Base-by-base conservation (phyloP, 805 yeast species). In the Priceomyces medius region DNA sequence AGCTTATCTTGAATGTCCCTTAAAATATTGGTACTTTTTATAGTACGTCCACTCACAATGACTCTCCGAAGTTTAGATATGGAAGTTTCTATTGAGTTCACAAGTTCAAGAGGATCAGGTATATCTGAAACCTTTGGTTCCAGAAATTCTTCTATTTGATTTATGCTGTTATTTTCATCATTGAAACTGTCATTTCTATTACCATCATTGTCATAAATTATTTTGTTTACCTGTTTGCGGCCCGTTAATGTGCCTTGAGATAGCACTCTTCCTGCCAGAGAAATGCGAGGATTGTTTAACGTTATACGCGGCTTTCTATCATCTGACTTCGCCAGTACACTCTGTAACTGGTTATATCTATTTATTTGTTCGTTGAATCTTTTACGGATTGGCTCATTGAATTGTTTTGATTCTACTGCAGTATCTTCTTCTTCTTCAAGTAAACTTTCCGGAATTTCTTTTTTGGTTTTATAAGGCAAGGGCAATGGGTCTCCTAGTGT, bases 401-500 rank as follows among this genome's bases (percentile, higher is more conserved):
- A 20, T 21, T 32, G 42, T 36, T 28, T 31, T 4, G 28, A 32
- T 19, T 47, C 52, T n/a, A 42, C 46, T 20, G 41, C 44, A 8
- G 44, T 42, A n/a, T 43, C 47, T 18, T 45, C 45, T 12, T 47
- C 48, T 20, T 48, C 46, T 31, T 44, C 40, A 4, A 20, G 43
- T 7, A 9, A 4, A 9, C 37, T 31, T 10, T 38, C 37, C 19
- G 29, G 27, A 19, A 35, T 20, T 12, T n/a, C 16, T 19, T 21
- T 8, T 10, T 37, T 41, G 16, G 58, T 50, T 35, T 53, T 51
- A 48, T 64, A 64, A 10, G 67, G 66, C 24, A 64, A 54, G 19
- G 71, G 71, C 27, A 64, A 58, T 1, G 70, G 70, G 37, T 63
- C 68, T 9, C 70, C 70, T 20, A 64, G 48, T 38, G 54, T 43